phyloP scores from a whole-genome alignment of 306 rosid species.

The Sophora flavescens region DNA sequence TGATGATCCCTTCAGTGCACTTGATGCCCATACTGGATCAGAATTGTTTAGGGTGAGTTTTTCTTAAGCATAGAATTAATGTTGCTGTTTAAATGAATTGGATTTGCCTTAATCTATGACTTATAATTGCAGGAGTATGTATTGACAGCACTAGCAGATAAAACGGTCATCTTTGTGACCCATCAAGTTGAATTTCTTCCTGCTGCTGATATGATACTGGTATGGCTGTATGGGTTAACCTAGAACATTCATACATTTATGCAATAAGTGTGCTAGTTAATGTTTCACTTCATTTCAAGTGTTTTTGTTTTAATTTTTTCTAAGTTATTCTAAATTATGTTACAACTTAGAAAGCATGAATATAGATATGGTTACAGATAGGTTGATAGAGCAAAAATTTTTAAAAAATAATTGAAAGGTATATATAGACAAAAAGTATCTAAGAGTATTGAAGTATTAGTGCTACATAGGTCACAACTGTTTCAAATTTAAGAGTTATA shows the following conservation, averaged over 20 bases:
- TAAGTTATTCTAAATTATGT: constrained; percentile 12
- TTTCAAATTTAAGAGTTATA: constrained; percentile 7
- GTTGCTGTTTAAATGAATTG: background rate
- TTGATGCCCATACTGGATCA: constrained; percentile 93
- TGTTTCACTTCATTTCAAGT: constrained; percentile 22
- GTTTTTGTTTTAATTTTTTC: background rate
- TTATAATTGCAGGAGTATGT: constrained; percentile 74
- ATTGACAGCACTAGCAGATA: constrained; percentile 75
- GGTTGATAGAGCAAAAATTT: background rate
- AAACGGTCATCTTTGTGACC: constrained; percentile 85
- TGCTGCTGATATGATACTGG: constrained; percentile 75
- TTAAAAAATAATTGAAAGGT: background rate
- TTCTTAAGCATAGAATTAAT: background rate
- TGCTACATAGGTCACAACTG: background rate
- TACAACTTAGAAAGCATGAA: background rate
- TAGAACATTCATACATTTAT: constrained; percentile 4
- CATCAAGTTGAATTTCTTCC: constrained; percentile 96
- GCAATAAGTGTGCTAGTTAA: background rate
- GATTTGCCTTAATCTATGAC: constrained; percentile 43
- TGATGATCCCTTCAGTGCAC: constrained; percentile 94
- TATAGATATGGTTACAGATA: background rate
- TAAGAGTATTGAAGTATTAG: background rate
- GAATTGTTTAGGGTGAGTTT: constrained; percentile 78
- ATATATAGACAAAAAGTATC: background rate
- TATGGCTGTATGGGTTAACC: constrained; percentile 24